Evolutionary conservation across 176 grass and related monocot genomes (phyloP).

Genomic region (Microstegium vimineum): DNA sequence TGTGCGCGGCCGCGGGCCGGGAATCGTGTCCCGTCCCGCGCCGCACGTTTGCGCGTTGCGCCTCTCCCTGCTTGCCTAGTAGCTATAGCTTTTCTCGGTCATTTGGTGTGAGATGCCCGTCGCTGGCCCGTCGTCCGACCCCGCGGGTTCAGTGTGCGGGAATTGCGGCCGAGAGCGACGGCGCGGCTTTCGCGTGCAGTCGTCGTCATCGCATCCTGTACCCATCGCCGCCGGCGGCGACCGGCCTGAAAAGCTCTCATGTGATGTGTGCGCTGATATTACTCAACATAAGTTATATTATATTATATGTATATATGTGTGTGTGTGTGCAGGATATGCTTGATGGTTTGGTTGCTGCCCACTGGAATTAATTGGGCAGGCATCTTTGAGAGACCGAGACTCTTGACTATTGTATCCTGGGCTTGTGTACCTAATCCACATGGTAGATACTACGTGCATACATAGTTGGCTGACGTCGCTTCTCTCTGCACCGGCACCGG

Average conservation of each 20-base stretch:
- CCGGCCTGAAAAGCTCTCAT: background rate
- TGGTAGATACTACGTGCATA: too few species aligned
- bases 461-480: background rate
- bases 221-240: background rate
- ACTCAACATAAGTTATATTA: too few species aligned
- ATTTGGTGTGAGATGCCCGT: background rate
- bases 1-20: constrained; percentile 16
- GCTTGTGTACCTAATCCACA: too few species aligned
- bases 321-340: too few species aligned
- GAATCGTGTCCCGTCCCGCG: constrained; percentile 27
- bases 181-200: background rate
- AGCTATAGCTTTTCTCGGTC: too few species aligned
- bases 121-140: background rate
- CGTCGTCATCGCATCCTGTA: background rate
- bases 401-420: too few species aligned
- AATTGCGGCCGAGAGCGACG: constrained; percentile 4
- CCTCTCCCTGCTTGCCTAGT: background rate
- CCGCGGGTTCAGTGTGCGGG: background rate
- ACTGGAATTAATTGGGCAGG: too few species aligned
- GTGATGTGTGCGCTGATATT: background rate
- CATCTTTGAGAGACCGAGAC: too few species aligned
- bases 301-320: too few species aligned
- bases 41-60: constrained; percentile 17
- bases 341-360: too few species aligned
- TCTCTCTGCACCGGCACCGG: background rate